Evolutionary conservation across 2,329 filamentous ascomycete genomes (phyloP).

Genomic region (Alternaria hordeiaustralica): DNA sequence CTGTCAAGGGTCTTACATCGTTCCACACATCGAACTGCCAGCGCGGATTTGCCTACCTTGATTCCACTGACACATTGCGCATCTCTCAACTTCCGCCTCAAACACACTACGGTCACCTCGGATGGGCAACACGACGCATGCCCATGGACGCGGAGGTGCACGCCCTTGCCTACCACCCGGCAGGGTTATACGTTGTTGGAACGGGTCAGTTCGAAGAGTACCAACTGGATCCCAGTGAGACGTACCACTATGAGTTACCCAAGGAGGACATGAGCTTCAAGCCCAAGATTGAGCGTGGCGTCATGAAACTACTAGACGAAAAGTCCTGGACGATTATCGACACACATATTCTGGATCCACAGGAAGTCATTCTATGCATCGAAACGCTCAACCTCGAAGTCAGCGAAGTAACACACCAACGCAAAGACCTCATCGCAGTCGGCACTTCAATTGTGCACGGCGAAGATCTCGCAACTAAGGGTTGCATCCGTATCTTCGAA

Average conservation of each 20-base stretch:
- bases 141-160: conserved; percentile 73
- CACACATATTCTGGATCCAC: conserved; percentile 72
- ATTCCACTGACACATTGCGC: conserved; percentile 67
- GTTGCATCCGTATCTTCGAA: conserved; percentile 88
- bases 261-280: conserved; percentile 66
- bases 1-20: conserved; percentile 73
- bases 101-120: conserved; percentile 74
- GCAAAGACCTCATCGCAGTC: conserved; percentile 80
- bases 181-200: conserved; percentile 77
- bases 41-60: conserved; percentile 79
- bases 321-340: conserved; percentile 81
- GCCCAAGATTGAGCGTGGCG: conserved; percentile 74
- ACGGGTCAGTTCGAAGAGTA: conserved; percentile 74
- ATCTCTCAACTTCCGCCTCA: conserved; percentile 74
- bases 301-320: conserved; percentile 79
- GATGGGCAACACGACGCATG: conserved; percentile 77
- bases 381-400: conserved; percentile 85
- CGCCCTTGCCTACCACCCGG: conserved; percentile 77
- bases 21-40: conserved; percentile 82
- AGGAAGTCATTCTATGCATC: conserved; percentile 80
- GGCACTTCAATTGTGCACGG: conserved; percentile 87
- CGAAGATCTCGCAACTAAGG: conserved; percentile 86
- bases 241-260: conserved; percentile 81
- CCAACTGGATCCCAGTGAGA: conserved; percentile 78
- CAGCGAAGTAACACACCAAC: conserved; percentile 88